A percentile compares a stretch with the other conserved stretches of the same genome.
Evolutionary conservation across 2,329 filamentous ascomycete species (phyloP).

Genomic region (Byssothecium circinans): DNA sequence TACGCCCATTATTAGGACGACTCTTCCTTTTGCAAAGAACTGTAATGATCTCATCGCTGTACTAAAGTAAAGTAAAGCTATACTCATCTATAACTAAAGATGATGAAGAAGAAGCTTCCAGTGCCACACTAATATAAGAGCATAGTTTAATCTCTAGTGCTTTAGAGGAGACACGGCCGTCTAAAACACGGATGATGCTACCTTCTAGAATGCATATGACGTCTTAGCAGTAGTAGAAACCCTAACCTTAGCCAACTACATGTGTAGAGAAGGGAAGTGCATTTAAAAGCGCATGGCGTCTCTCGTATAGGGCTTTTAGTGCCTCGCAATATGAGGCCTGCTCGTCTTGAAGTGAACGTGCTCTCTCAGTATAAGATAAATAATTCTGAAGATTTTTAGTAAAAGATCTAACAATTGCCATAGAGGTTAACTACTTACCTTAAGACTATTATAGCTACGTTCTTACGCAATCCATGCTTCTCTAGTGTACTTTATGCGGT

Average conservation of each 20-base stretch:
- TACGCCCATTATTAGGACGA: conserved; percentile 17
- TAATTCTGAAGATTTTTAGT: conserved; percentile 39
- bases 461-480: conserved; percentile 48
- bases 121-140: conserved; percentile 13
- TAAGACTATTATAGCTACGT: conserved; percentile 3
- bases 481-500: conserved; percentile 45
- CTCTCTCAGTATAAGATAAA: conserved; percentile 50
- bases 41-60: conserved; percentile 37
- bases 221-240: conserved; percentile 65
- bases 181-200: conserved; percentile 59
- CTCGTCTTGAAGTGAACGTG: conserved; percentile 39
- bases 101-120: conserved; percentile 6
- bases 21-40: conserved; percentile 20
- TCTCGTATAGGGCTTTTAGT: conserved; percentile 63
- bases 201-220: conserved; percentile 65
- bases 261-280: conserved; percentile 65
- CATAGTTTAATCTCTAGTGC: conserved; percentile 24
- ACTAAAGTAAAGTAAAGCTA: conserved; percentile 33
- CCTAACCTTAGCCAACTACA: conserved; percentile 61
- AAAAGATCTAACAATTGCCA: not conserved
- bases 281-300: conserved; percentile 61
- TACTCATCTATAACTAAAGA: conserved; percentile 43
- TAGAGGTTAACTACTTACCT: not conserved
- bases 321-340: conserved; percentile 54
- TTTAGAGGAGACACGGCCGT: conserved; percentile 50